A percentile compares a stretch with the other conserved stretches of the same genome.
Evolutionary conservation across 1,284 basidiomycete genomes (phyloP).

Genomic region (Vanrija sp.): DNA sequence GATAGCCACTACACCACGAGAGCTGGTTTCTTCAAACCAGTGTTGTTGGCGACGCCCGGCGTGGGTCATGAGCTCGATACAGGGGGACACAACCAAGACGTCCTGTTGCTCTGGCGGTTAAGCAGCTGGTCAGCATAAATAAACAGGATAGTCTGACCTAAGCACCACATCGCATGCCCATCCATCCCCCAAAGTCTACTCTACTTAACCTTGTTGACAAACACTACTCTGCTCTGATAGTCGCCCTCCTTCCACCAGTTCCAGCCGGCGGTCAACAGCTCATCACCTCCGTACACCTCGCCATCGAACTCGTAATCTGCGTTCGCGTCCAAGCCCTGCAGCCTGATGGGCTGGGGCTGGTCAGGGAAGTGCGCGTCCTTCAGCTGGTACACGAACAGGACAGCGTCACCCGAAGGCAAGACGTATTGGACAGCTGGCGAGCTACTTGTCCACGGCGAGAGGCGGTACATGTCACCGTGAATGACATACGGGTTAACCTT

Average conservation of each 20-base stretch:
- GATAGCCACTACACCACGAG: too few species aligned
- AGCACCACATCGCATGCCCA: too few species aligned
- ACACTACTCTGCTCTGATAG: constrained; percentile 4
- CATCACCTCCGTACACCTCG: constrained; percentile 5
- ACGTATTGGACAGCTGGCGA: constrained; percentile 29
- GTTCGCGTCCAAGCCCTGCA: constrained; percentile 18
- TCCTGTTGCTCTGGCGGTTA: too few species aligned
- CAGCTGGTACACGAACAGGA: constrained; percentile 16
- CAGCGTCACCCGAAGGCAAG: background rate
- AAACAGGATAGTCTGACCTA: too few species aligned
- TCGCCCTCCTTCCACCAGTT: constrained; percentile 4
- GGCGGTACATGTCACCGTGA: constrained; percentile 27
- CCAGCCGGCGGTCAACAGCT: constrained; percentile 5
- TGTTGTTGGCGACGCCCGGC: too few species aligned
- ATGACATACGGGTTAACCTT: constrained; percentile 25
- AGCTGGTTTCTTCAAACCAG: too few species aligned
- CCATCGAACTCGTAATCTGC: constrained; percentile 19
- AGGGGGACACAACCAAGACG: too few species aligned
- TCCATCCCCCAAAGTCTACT: too few species aligned
- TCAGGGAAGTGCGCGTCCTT: constrained; percentile 1
- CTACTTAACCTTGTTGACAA: too few species aligned
- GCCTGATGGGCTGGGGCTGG: constrained; percentile 4
- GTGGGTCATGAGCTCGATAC: too few species aligned
- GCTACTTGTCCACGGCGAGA: constrained; percentile 21
- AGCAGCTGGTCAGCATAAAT: too few species aligned